Percentiles rank a stretch among this genome's conserved stretches.
Conservation (phyloP, 2,329 filamentous ascomycete species). For the Rutstroemia sydowiana region DNA sequence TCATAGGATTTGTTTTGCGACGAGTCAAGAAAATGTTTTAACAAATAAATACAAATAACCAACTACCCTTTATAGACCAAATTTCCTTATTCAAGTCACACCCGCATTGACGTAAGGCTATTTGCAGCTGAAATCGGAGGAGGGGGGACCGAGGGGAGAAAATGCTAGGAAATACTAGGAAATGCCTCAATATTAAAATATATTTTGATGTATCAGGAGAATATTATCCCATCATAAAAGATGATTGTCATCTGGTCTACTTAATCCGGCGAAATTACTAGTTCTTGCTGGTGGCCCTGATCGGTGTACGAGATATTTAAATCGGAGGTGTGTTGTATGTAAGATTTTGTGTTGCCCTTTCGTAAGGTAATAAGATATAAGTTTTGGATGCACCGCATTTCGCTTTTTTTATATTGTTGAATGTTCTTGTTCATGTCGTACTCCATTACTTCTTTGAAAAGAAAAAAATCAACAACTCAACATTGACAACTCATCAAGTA, state of each 20-base stretch:
- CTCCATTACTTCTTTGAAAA: not conserved
- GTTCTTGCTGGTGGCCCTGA: not conserved
- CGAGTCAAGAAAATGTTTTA: too few species aligned
- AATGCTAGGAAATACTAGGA: not conserved
- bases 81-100: constrained; percentile 1
- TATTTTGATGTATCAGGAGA: too few species aligned
- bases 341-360: not conserved
- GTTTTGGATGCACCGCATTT: constrained; percentile 3
- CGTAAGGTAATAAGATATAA: not conserved
- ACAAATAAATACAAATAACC: too few species aligned
- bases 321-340: not conserved
- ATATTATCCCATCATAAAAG: too few species aligned
- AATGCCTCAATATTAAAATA: not conserved
- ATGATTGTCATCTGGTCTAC: constrained; percentile 9
- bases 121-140: not conserved
- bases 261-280: not conserved
- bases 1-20: too few species aligned
- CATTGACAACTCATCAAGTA: constrained; percentile 2
- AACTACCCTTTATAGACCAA: too few species aligned
- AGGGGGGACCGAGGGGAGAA: not conserved
- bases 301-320: not conserved
- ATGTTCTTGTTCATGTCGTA: constrained; percentile 4
- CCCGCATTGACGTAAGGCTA: not conserved
- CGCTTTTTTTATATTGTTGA: not conserved
- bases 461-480: constrained; percentile 4